Base-by-base conservation (phyloP, 371 early-diverging fungal genomes). In the Mortierella sp. region DNA sequence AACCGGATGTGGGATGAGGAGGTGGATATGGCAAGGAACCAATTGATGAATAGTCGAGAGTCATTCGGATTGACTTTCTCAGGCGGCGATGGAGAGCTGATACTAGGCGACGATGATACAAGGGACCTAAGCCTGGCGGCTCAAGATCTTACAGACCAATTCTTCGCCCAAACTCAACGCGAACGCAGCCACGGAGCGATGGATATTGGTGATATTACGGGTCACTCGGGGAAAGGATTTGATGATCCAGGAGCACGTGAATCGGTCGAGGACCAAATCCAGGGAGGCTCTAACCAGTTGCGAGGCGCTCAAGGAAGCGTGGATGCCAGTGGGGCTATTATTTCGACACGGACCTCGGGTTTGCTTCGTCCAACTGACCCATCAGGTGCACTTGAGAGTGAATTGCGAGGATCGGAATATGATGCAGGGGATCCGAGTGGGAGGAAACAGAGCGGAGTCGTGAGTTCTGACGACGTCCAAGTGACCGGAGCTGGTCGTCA, bases 1-100 rank as follows among this genome's bases (percentile, higher is more conserved):
- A 73, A 73, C 55, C 75, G 51, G 27, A 70, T 75, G 4, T 84
- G 84, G 84, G 84, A 84, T 6, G 84, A 81, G 12, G 84, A 79
- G 49, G 24, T 74, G 14, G 76, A 56, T 24, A 29, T 74, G 5
- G 76, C 79, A 4, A 72, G 79, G 32, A 56, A 74, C n/a, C 72
- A 73, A 43, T 49, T 54, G n/a, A 4, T 6, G 35, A 60, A 41
- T 21, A 70, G 74, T 68, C 68, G 76, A 65, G 29, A 32, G 3
- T 80, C 80, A 3, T 80, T 75, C 43, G 82, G 78, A 5, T 41
- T 71, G 41, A 55, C 21, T 0, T 38, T 27, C 18, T 43, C 72
- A 29, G 65, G 27, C 58, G 58, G 44, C 18, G 77, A 35, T 27
- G 24, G 55, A 3, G 27, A 38, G 16, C 71, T 24, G 7, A 29